Percentiles rank a stretch among this genome's conserved stretches.
These are phyloP conservation scores for Lichtheimia hyalospora DNA, from an alignment of 371 early-diverging fungal genomes.

Conservation along the genomic window DNA sequence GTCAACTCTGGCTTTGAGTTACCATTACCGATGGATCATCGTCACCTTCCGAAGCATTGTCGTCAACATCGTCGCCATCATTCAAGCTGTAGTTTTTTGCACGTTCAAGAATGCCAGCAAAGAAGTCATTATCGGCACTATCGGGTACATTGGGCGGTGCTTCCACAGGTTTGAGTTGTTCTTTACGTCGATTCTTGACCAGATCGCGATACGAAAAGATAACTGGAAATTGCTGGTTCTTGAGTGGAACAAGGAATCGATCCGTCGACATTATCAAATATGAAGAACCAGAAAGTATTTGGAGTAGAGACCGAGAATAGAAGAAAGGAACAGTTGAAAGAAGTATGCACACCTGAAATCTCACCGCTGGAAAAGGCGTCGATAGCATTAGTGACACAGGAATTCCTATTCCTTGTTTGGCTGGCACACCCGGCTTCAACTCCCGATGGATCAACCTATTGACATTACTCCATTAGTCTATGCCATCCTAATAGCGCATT, in stretches of 20 bases:
- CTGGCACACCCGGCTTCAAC: no score
- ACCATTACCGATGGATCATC: slow-evolving; percentile 6
- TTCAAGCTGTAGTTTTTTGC: slow-evolving; percentile 6
- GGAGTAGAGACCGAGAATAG: no score
- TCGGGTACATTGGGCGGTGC: not conserved
- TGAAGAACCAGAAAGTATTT: no score
- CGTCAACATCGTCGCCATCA: slow-evolving; percentile 12
- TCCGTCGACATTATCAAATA: not conserved
- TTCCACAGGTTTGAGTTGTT: not conserved
- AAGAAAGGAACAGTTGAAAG: no score
- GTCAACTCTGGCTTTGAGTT: no score
- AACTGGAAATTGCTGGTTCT: slow-evolving; percentile 11
- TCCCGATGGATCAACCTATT: no score
- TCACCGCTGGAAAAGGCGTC: no score
- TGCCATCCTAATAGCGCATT: no score
- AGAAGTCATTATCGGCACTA: slow-evolving; percentile 9
- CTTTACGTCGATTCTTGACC: slow-evolving; percentile 4
- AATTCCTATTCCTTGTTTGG: no score
- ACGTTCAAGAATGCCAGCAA: slow-evolving; percentile 9
- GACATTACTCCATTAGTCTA: no score
- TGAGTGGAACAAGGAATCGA: slow-evolving; percentile 12
- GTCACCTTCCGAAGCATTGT: slow-evolving; percentile 13
- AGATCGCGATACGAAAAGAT: slow-evolving; percentile 21
- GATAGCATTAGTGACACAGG: no score
- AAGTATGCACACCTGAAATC: no score